Evolutionary conservation across 2,329 filamentous ascomycete genomes (phyloP), one percentile per base, ranked within the genome.

Genomic region (Fusarium algeriense): DNA sequence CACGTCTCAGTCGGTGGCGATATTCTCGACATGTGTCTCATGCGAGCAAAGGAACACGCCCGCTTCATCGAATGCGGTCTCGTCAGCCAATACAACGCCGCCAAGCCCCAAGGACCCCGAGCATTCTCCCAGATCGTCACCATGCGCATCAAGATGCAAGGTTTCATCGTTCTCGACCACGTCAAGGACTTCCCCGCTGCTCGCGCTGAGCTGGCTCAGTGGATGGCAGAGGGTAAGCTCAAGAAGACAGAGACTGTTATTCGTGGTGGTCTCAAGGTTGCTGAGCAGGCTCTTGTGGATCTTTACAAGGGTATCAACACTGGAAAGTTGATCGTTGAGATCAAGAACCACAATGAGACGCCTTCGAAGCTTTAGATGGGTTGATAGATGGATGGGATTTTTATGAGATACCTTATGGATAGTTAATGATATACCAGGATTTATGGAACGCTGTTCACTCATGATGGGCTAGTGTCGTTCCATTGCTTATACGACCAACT

Each of bases 151-250:
- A 86, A 82, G 63, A 88, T 93, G 84, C 86, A 91, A 80, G 91
- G 91, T 1, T 94, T 95, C 80, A 91, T 95, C 70, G 88, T 94
- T 43, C 88, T 93, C 58, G 92, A 95, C 78, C 93, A 87, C 75
- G 81, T 79, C 11, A 83, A 86, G 62, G 85, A 91, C 76, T 93
- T 87, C 77, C 77, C 85, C 1, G 77, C 82, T 45, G 93, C 91
- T 2, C 81, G 87, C 63, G 84, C 86, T 76, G 85, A 93, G 74
- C 82, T 95, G n/a, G 86, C 86, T 2, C 80, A 88, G 71, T 94
- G 92, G 92, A 79, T 93, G 26, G 82, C 83, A 1, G 89, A 93
- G 78, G 92, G 92, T 60, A 93, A 91, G 83, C 80, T 95, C 70
- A 89, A 93, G 86, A 83, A 89, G 64, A 90, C 90, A 79, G 91